These are phyloP conservation scores for Penicillium pancosmium DNA, from an alignment of 495 filamentous ascomycete genomes.

Conservation along the genomic window DNA sequence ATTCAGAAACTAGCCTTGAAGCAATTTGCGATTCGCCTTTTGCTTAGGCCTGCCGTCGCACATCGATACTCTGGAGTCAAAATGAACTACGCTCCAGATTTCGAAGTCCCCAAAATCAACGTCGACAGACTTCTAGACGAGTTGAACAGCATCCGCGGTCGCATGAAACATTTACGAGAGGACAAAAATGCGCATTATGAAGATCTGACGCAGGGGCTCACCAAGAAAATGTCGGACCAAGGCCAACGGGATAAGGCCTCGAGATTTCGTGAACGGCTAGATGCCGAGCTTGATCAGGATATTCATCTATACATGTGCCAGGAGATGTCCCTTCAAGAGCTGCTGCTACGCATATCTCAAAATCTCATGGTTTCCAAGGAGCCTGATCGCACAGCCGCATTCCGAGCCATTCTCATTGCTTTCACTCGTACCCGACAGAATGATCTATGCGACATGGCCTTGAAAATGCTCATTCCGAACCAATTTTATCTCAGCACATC, in stretches of 20 bases:
- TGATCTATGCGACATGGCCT: slow-evolving; percentile 42
- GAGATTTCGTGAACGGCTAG: slow-evolving; percentile 27
- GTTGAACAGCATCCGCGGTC: slow-evolving; percentile 34
- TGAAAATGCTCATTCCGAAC: slow-evolving; percentile 45
- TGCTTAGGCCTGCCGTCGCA: slow-evolving; percentile 43
- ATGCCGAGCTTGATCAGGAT: slow-evolving; percentile 36
- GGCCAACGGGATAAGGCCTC: background rate
- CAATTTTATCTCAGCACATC: slow-evolving; percentile 40
- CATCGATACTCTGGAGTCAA: slow-evolving; percentile 43
- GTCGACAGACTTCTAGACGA: slow-evolving; percentile 37
- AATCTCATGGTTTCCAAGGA: slow-evolving; percentile 38
- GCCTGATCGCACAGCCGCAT: slow-evolving; percentile 39
- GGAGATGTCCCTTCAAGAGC: slow-evolving; percentile 40
- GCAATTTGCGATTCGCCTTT: slow-evolving; percentile 46
- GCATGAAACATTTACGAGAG: slow-evolving; percentile 34
- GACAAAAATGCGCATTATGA: slow-evolving; percentile 21
- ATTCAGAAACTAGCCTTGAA: slow-evolving; percentile 46
- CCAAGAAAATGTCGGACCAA: slow-evolving; percentile 12
- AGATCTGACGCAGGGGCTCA: slow-evolving; percentile 33
- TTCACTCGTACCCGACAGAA: slow-evolving; percentile 46
- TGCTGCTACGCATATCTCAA: slow-evolving; percentile 39
- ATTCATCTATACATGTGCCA: slow-evolving; percentile 32
- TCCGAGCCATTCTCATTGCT: slow-evolving; percentile 39
- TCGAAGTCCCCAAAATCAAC: slow-evolving; percentile 32
- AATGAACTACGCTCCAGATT: slow-evolving; percentile 36